Evolutionary conservation across 306 rosid genomes (phyloP).

Genomic region (Citrullus amarus): DNA sequence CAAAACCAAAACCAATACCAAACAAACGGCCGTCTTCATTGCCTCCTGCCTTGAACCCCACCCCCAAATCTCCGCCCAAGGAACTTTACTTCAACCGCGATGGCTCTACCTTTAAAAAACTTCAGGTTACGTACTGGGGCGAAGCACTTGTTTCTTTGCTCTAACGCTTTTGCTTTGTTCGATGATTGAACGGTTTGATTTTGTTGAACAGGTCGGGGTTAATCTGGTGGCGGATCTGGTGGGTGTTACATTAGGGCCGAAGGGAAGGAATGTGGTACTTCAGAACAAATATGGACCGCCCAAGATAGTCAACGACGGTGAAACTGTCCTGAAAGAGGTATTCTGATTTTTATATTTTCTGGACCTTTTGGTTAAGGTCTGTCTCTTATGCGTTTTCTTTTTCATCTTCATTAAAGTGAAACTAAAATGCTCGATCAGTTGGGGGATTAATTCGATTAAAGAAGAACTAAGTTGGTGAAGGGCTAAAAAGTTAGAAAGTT

Average conservation of each 20-base stretch:
- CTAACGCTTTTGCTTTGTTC: constrained; percentile 7
- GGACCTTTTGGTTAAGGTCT: background rate
- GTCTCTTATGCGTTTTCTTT: background rate
- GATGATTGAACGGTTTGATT: background rate
- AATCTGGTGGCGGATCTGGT: constrained; percentile 68
- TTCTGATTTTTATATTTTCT: background rate
- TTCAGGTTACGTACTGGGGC: constrained; percentile 32
- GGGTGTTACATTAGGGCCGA: constrained; percentile 90
- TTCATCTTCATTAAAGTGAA: background rate
- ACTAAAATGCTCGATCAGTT: background rate
- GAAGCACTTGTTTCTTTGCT: background rate
- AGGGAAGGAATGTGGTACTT: constrained; percentile 88
- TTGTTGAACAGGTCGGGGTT: constrained; percentile 65
- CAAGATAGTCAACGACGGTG: constrained; percentile 87
- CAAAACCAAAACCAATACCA: background rate
- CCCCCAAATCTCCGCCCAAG: constrained; percentile 51
- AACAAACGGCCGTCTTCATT: constrained; percentile 22
- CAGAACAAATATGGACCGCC: constrained; percentile 88
- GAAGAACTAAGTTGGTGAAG: background rate
- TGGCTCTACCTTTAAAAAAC: constrained; percentile 59
- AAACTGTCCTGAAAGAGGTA: constrained; percentile 87
- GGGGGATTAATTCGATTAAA: background rate
- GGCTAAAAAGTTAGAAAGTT: background rate
- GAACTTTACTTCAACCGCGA: constrained; percentile 67
- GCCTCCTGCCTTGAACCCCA: constrained; percentile 23